Evolutionary conservation across 257 asterid species (phyloP), one percentile per base, ranked within the genome.

Genomic region (Gentiana macrophylla): DNA sequence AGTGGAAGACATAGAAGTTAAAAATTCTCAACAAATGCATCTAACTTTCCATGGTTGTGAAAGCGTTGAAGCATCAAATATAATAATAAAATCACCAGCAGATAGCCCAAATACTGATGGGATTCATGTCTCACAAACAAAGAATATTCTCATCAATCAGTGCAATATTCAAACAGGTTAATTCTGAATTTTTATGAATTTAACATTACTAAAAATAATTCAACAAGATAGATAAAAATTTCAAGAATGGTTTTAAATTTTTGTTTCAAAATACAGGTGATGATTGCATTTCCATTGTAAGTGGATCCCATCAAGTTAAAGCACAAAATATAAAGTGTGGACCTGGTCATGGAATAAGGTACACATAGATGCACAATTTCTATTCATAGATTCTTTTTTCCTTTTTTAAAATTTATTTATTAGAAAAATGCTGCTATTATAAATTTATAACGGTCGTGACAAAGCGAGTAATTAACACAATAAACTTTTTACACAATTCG

Each of bases 291-390:
- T 90, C 98, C 35, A 86, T 90, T 44, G 96, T 86, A 3, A 78
- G 77, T 65, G 95, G 95, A 57, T 77, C 96, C 12, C 73, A 70
- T 60, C 73, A 65, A 61, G 74, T 92, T 49, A 65, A 61, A 54
- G 86, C 80, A 53, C 75, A 62, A 37, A 71, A 74, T 49, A 80
- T 88, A 48, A 66, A 53, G 35, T 92, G 98, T 67, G 97, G 97
- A 57, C 97, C 97, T 2, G 97, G 98, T 33, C 98, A 92, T 66
- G 98, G 98, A 67, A 92, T 92, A 65, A 91, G 98, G 98, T 91
- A 60, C 6, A 4, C 4, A 41, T 41, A 41, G 0, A 41, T 41
- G 9, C 10, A 3, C 5, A 41, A 41, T 5, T 5, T 41, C 6
- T 10, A 41, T 1, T 24, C 24, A 24, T 24, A 24, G 24, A 24